These are phyloP conservation scores for Thielaviopsis euricoi DNA, from an alignment of 2,329 filamentous ascomycete genomes.

Conservation along the genomic window DNA sequence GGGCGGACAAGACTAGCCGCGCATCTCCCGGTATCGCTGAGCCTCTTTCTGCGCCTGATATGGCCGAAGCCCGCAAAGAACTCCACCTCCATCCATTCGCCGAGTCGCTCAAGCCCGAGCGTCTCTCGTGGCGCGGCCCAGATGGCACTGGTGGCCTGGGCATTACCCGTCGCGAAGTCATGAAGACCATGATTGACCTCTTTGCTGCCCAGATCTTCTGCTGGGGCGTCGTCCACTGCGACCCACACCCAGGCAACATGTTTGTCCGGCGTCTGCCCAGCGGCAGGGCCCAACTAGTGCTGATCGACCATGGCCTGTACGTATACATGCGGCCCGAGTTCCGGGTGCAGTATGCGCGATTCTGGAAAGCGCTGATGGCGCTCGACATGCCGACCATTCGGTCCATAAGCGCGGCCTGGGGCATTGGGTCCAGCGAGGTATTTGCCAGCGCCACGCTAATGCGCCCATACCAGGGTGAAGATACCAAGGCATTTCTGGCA, in stretches of 20 bases:
- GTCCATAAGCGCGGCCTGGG: conserved; percentile 64
- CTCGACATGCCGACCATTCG: conserved; percentile 75
- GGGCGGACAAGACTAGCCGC: conserved; percentile 60
- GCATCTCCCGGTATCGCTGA: conserved; percentile 65
- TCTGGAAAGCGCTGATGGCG: conserved; percentile 89
- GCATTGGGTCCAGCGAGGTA: conserved; percentile 66
- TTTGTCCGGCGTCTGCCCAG: conserved; percentile 75
- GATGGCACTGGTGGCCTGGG: conserved; percentile 67
- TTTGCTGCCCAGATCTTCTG: conserved; percentile 98
- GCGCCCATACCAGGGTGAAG: conserved; percentile 78
- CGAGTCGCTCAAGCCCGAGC: conserved; percentile 60
- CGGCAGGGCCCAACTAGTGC: conserved; percentile 75
- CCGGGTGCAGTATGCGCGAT: conserved; percentile 67
- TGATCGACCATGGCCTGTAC: conserved; percentile 95
- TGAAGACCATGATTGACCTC: conserved; percentile 91
- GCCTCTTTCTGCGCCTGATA: conserved; percentile 36
- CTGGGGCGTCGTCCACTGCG: conserved; percentile 89
- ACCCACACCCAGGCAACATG: conserved; percentile 94
- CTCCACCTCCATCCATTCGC: conserved; percentile 34
- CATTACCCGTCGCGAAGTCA: conserved; percentile 66
- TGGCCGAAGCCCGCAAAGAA: conserved; percentile 27
- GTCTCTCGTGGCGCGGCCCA: conserved; percentile 59
- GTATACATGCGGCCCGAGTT: conserved; percentile 77
- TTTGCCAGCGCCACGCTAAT: conserved; percentile 84
- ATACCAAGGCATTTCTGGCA: conserved; percentile 48